Percentiles rank a stretch among this genome's conserved stretches.
These are phyloP conservation scores for Yamadazyma laniorum DNA, from an alignment of 805 yeast species.

Conservation along the genomic window DNA sequence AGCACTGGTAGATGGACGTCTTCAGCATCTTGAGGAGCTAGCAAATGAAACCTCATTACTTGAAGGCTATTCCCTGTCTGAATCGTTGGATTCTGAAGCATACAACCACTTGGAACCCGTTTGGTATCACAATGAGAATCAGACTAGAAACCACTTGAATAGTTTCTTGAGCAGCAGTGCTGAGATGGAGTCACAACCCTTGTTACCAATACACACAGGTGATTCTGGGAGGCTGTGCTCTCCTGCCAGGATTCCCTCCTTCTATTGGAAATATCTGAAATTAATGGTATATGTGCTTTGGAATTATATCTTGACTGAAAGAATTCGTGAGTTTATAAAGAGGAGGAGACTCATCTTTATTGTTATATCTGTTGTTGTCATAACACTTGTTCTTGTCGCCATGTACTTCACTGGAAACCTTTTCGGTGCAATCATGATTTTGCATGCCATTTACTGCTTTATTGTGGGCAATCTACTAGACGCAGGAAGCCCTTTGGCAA, in stretches of 20 bases:
- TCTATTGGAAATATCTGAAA: background rate
- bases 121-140: background rate
- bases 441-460: slow-evolving; percentile 1
- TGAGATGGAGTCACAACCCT: slow-evolving; percentile 15
- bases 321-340: slow-evolving; percentile 13
- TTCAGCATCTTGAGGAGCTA: slow-evolving; percentile 20
- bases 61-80: slow-evolving; percentile 13
- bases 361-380: slow-evolving; percentile 2
- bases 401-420: slow-evolving; percentile 19
- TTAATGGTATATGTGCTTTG: slow-evolving; percentile 8
- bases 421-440: background rate
- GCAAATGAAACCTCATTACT: slow-evolving; percentile 25
- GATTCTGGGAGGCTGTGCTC: too few species aligned
- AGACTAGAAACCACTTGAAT: background rate
- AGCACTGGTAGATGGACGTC: slow-evolving; percentile 1
- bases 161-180: background rate
- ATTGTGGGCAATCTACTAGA: background rate
- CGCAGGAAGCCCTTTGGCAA: background rate
- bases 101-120: slow-evolving; percentile 1
- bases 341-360: slow-evolving; percentile 6
- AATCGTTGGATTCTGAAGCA: slow-evolving; percentile 5
- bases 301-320: slow-evolving; percentile 17
- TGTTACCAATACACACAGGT: slow-evolving; percentile 19
- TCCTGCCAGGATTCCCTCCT: too few species aligned
- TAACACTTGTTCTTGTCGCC: slow-evolving; percentile 10